Evolutionary conservation across 2,329 filamentous ascomycete genomes (phyloP).

Genomic region (Myriangium duriaei): DNA sequence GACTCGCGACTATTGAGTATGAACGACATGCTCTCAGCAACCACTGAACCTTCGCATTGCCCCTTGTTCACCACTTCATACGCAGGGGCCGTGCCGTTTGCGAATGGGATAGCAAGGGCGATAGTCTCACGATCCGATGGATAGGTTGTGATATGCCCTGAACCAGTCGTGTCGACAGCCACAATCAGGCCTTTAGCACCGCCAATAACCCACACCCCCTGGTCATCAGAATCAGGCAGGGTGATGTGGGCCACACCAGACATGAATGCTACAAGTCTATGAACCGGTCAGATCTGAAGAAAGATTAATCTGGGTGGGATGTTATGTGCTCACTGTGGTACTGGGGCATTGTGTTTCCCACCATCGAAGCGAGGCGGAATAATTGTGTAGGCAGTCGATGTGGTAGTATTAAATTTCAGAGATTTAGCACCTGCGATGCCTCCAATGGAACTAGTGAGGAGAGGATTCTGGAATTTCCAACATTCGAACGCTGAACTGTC

Average conservation of each 20-base stretch:
- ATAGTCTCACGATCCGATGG: constrained; percentile 22
- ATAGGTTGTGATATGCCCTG: constrained; percentile 23
- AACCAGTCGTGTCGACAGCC: constrained; percentile 21
- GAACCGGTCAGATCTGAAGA: background rate
- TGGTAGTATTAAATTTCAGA: constrained; percentile 16
- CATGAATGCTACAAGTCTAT: constrained; percentile 21
- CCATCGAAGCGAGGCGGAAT: constrained; percentile 23
- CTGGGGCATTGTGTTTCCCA: constrained; percentile 24
- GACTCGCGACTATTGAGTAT: background rate
- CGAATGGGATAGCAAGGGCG: constrained; percentile 20
- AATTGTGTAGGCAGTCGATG: constrained; percentile 20
- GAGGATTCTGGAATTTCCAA: constrained; percentile 22
- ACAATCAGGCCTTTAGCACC: constrained; percentile 22
- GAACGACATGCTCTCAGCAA: background rate
- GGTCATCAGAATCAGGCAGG: constrained; percentile 14
- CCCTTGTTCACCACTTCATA: constrained; percentile 7
- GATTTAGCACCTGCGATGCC: constrained; percentile 18
- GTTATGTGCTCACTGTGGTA: constrained; percentile 20
- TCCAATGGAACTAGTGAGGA: constrained; percentile 18
- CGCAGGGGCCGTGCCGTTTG: constrained; percentile 12
- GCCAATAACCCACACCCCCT: constrained; percentile 22
- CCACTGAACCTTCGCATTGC: background rate
- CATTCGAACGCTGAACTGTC: constrained; percentile 24
- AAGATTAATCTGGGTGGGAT: too few species aligned
- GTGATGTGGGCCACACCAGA: constrained; percentile 24